phyloP scores from a whole-genome alignment of 345 rosid genomes.

The Ceriops tagal region DNA sequence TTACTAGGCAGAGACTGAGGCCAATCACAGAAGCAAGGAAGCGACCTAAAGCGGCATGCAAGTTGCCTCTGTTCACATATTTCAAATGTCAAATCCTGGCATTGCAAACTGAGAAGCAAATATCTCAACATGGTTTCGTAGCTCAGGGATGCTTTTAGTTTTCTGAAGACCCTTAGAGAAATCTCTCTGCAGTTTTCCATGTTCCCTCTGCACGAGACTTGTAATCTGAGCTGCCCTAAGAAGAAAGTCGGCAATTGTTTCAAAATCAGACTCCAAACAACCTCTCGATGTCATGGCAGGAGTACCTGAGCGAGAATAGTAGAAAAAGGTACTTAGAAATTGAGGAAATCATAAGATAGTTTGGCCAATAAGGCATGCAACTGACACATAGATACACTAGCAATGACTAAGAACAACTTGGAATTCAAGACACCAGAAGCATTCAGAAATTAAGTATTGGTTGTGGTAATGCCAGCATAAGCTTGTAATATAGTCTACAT shows the following conservation, averaged over 20 bases:
- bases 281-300: slow-evolving; percentile 35
- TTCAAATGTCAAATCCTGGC: slow-evolving; percentile 27
- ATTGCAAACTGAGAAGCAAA: slow-evolving; percentile 31
- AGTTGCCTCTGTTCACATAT: slow-evolving; percentile 12
- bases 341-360: background rate
- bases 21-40: slow-evolving; percentile 15
- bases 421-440: background rate
- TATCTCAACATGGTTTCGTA: slow-evolving; percentile 20
- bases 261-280: slow-evolving; percentile 29
- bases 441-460: background rate
- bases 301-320: slow-evolving; percentile 13
- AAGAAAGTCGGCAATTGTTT: slow-evolving; percentile 26
- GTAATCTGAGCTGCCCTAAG: slow-evolving; percentile 22
- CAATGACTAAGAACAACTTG: too few species aligned
- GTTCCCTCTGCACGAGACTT: slow-evolving; percentile 16
- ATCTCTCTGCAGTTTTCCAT: slow-evolving; percentile 17
- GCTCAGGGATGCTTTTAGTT: slow-evolving; percentile 19
- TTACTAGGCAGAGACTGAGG: slow-evolving; percentile 8
- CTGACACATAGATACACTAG: background rate
- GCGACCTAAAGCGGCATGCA: slow-evolving; percentile 2
- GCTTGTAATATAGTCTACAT: too few species aligned
- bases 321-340: background rate
- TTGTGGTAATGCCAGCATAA: too few species aligned
- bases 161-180: slow-evolving; percentile 14
- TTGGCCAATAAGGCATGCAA: background rate